A percentile compares a stretch with the other conserved stretches of the same genome.
These are phyloP conservation scores for Mycena albidolilacea DNA, from an alignment of 768 basidiomycete species.

Conservation along the genomic window DNA sequence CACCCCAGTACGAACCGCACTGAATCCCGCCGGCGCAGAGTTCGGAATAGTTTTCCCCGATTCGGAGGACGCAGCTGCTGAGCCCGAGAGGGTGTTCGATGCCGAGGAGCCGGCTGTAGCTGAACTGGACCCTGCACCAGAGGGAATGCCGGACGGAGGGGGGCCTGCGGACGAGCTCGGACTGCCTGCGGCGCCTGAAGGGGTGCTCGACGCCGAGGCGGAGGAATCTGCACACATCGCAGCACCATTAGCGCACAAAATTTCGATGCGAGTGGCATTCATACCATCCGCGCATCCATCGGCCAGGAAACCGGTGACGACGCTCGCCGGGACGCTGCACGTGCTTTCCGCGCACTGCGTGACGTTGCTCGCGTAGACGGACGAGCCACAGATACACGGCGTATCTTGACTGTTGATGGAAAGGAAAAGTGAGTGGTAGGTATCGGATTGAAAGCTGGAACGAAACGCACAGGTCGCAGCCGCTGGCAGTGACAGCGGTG, in stretches of 20 bases:
- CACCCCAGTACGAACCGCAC: not conserved
- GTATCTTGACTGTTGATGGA: not conserved
- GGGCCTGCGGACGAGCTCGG: too few species aligned
- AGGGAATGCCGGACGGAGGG: too few species aligned
- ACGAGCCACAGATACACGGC: conserved; percentile 15
- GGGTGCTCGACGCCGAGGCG: too few species aligned
- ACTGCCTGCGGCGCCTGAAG: too few species aligned
- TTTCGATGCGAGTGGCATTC: not conserved
- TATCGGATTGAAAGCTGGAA: not conserved
- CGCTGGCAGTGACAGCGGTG: not conserved
- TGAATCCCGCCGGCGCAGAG: not conserved
- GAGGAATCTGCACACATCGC: too few species aligned
- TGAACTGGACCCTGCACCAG: not conserved
- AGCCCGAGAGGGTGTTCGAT: not conserved
- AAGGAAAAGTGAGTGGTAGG: too few species aligned
- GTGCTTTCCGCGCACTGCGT: conserved; percentile 16
- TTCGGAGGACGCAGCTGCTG: not conserved
- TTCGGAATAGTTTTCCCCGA: not conserved
- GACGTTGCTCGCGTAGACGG: conserved; percentile 19
- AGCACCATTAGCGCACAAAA: not conserved
- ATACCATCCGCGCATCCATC: conserved; percentile 14
- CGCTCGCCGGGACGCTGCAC: conserved; percentile 25
- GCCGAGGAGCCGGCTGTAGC: not conserved
- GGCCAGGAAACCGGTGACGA: conserved; percentile 16
- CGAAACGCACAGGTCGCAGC: conserved; percentile 8